Percentiles rank a stretch among this genome's conserved stretches.
Evolutionary conservation across 345 rosid species (phyloP).

Genomic region (Gossypium bickii): DNA sequence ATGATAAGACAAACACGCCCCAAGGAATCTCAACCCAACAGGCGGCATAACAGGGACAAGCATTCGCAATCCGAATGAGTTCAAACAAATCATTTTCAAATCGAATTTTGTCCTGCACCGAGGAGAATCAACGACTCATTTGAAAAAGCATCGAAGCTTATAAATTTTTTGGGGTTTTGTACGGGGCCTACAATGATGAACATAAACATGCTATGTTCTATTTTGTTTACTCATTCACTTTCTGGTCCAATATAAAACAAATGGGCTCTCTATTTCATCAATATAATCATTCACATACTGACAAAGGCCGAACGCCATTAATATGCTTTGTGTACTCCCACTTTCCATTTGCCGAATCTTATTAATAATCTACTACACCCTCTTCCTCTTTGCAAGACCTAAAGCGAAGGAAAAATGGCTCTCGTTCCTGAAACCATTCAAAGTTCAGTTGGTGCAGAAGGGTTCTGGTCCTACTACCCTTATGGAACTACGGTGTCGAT

Average conservation of each 20-base stretch:
- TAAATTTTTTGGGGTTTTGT: not conserved
- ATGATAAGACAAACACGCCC: not conserved
- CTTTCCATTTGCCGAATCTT: not conserved
- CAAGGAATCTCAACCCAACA: not conserved
- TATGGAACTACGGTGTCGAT: slow-evolving; percentile 1
- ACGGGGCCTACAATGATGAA: not conserved
- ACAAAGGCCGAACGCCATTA: not conserved
- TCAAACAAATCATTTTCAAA: not conserved
- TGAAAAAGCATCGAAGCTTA: not conserved
- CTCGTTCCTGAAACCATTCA: not conserved
- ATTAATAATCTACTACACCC: not conserved
- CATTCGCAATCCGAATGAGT: not conserved
- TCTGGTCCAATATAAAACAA: not conserved
- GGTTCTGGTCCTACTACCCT: not conserved
- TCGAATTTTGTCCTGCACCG: not conserved
- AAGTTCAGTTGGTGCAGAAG: slow-evolving; percentile 12
- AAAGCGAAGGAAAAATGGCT: not conserved
- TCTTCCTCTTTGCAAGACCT: not conserved
- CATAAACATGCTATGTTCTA: not conserved
- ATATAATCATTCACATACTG: slow-evolving; percentile 1
- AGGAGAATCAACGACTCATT: not conserved
- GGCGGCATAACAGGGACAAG: not conserved
- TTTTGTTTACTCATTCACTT: not conserved
- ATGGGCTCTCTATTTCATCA: not conserved
- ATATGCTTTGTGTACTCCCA: not conserved